Evolutionary conservation across 306 rosid genomes (phyloP), one percentile per base, ranked within the genome.

Genomic region (Cucurbita argyrosperma): DNA sequence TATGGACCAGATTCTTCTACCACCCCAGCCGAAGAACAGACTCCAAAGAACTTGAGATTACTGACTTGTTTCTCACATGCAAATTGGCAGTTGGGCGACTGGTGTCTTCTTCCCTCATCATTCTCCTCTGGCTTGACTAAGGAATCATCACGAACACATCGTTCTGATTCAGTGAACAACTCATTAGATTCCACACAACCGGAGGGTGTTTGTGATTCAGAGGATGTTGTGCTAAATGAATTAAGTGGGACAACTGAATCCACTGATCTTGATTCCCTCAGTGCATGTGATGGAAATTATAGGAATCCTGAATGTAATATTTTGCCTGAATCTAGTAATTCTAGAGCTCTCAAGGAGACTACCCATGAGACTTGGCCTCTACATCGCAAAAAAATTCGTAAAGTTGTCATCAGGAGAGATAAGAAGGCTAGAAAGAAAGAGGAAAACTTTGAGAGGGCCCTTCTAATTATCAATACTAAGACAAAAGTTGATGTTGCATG

Each of bases 21-120:
- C 58, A 54, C 97, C 78, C 99, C 99, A 1, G 92, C 96, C 10
- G 97, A 91, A 85, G 99, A 91, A 83, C 99, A 95, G 84, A 86
- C 77, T 78, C 96, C 99, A 14, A 91, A 86, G 87, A 87, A 91
- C 85, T 85, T 95, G 72, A 95, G 87, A 79, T 74, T 91, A 77
- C 60, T 95, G 82, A 89, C 96, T 77, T 91, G 96, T 83, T 95
- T 91, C 84, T 81, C 94, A 51, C 96, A 91, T 85, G 91, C 96
- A 62, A 91, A 86, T 85, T 95, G 99, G 99, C 96, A 89, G 83
- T 82, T 95, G 88, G 96, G 95, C 57, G 97, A 95, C 85, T 89
- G 99, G 99, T 95, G 99, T 87, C 97, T 95, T 50, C 80, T 89
- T 43, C 89, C 90, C 50, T 72, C 88, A 18, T 19, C 74, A 14